A percentile compares a stretch with the other conserved stretches of the same genome.
phyloP scores from a whole-genome alignment of 805 yeast genomes.

The Metschnikowia drakensbergensis region DNA sequence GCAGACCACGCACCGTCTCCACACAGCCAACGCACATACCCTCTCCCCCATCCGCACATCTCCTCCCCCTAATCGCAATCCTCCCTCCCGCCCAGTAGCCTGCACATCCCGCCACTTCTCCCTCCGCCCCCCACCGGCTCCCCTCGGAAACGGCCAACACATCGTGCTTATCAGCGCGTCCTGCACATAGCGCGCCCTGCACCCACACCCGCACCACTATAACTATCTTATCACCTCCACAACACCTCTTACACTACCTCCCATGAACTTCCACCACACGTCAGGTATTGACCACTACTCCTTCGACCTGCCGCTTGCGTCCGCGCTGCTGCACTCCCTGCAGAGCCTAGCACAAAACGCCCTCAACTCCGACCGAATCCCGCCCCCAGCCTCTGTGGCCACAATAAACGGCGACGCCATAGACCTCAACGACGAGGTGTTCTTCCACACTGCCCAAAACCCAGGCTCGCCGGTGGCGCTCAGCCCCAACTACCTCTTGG shows the following conservation, averaged over 20 bases:
- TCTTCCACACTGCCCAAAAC: slow-evolving; percentile 16
- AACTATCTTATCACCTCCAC: slow-evolving; percentile 1
- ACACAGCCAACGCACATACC: no score
- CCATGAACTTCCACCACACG: slow-evolving; percentile 2
- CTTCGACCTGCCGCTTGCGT: background rate
- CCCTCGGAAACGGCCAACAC: background rate
- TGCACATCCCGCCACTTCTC: background rate
- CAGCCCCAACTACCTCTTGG: slow-evolving; percentile 2
- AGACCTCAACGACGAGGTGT: slow-evolving; percentile 25
- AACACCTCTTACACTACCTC: slow-evolving; percentile 1
- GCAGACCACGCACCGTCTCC: no score
- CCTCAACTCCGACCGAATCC: slow-evolving; percentile 10
- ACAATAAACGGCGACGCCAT: slow-evolving; percentile 17
- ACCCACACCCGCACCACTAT: slow-evolving; percentile 1
- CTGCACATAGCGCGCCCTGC: background rate
- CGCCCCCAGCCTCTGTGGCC: slow-evolving; percentile 19
- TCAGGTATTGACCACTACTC: background rate
- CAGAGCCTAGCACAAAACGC: slow-evolving; percentile 10
- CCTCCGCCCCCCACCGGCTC: background rate
- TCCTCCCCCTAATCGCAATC: no score
- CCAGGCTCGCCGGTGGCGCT: background rate
- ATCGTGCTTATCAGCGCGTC: background rate
- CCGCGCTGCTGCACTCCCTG: background rate
- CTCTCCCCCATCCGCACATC: no score
- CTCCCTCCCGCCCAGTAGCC: no score